These are phyloP conservation scores for Thielaviopsis populi DNA, from an alignment of 2,329 filamentous ascomycete genomes.

Conservation along the genomic window DNA sequence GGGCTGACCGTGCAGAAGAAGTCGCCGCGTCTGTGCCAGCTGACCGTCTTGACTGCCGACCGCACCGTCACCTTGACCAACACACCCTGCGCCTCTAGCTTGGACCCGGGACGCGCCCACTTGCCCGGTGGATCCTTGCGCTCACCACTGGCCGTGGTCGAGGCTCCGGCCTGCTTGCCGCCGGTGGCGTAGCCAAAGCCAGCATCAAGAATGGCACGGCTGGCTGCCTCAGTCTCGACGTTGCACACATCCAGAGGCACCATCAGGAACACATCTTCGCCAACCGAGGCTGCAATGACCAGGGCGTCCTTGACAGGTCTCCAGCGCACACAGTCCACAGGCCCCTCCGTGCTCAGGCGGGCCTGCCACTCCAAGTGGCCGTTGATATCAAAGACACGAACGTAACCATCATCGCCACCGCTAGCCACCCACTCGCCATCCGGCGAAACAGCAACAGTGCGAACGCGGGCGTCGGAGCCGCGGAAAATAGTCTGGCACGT, in stretches of 20 bases:
- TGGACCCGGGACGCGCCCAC: constrained; percentile 65
- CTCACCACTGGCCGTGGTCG: constrained; percentile 35
- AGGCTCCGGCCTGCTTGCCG: constrained; percentile 35
- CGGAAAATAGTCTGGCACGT: constrained; percentile 74
- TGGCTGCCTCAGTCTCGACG: constrained; percentile 56
- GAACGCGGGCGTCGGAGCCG: constrained; percentile 77
- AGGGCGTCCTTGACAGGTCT: constrained; percentile 67
- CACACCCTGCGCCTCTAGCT: constrained; percentile 63
- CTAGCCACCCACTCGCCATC: constrained; percentile 75
- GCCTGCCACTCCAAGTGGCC: constrained; percentile 79
- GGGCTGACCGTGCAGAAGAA: constrained; percentile 90
- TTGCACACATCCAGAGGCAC: constrained; percentile 59
- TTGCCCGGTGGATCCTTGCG: constrained; percentile 64
- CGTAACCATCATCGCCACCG: constrained; percentile 85
- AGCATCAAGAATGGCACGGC: constrained; percentile 62
- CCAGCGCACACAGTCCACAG: constrained; percentile 81
- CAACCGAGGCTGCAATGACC: constrained; percentile 69
- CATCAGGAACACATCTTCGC: constrained; percentile 74
- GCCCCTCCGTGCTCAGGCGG: constrained; percentile 59
- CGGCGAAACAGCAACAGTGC: constrained; percentile 72
- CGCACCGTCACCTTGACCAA: constrained; percentile 68
- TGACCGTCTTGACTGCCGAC: constrained; percentile 69
- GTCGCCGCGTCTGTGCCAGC: constrained; percentile 87
- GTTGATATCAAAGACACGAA: constrained; percentile 82
- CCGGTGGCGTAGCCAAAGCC: constrained; percentile 89